phyloP scores from a whole-genome alignment of 1,284 basidiomycete genomes.

The Cronartium quercuum region DNA sequence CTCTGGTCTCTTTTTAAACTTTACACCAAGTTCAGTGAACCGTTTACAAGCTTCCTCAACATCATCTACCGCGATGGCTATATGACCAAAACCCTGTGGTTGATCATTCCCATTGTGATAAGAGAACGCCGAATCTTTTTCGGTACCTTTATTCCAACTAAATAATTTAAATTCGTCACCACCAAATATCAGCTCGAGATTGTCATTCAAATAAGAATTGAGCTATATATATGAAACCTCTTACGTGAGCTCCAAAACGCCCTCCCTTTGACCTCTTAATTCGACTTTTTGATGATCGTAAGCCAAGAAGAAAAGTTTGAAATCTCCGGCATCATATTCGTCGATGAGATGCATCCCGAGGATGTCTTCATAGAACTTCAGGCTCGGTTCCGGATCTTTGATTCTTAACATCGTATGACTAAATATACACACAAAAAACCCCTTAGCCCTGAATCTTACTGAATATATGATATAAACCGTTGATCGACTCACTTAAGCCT shows the following conservation, averaged over 20 bases:
- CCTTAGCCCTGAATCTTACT: neutral
- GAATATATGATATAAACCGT: neutral
- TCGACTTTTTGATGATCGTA: slow-evolving; percentile 60
- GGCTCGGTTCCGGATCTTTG: slow-evolving; percentile 67
- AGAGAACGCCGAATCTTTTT: slow-evolving; percentile 69
- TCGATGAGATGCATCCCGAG: slow-evolving; percentile 81
- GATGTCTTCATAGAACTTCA: slow-evolving; percentile 51
- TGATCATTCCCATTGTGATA: slow-evolving; percentile 78
- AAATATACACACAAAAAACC: neutral
- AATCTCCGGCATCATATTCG: slow-evolving; percentile 52
- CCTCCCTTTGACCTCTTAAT: slow-evolving; percentile 60
- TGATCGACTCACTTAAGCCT: neutral
- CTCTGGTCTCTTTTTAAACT: slow-evolving; percentile 78
- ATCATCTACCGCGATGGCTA: slow-evolving; percentile 76
- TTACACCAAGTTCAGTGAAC: slow-evolving; percentile 72
- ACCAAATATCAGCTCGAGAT: slow-evolving; percentile 15
- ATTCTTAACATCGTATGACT: slow-evolving; percentile 34
- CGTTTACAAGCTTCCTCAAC: slow-evolving; percentile 72
- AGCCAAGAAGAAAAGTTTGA: slow-evolving; percentile 74
- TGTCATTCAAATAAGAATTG: slow-evolving; percentile 33
- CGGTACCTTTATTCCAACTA: slow-evolving; percentile 59
- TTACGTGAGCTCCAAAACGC: slow-evolving; percentile 42
- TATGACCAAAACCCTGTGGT: slow-evolving; percentile 56
- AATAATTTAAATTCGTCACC: slow-evolving; percentile 42
- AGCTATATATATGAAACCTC: slow-evolving; percentile 2